Evolutionary conservation across 2,329 filamentous ascomycete genomes (phyloP).

Genomic region (Chaetomiaceae sp.): DNA sequence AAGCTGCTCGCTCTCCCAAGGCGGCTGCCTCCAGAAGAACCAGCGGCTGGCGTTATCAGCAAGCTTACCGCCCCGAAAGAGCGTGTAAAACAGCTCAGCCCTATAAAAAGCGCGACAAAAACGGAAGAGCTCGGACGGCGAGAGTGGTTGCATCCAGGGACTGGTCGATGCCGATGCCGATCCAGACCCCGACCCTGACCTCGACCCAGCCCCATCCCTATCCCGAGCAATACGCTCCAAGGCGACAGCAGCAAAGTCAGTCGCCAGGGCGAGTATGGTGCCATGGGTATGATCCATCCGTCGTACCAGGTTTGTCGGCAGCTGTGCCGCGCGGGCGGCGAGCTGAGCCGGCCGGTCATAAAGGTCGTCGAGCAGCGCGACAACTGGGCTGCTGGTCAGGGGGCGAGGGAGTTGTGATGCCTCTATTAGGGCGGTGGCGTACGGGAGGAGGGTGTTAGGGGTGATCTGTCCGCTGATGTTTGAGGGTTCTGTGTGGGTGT

Average conservation of each 20-base stretch:
- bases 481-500: neutral
- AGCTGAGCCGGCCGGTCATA: neutral
- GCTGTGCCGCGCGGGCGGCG: neutral
- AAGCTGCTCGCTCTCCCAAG: constrained; percentile 1
- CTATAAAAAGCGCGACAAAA: neutral
- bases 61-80: neutral
- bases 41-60: neutral
- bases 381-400: neutral
- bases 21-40: neutral
- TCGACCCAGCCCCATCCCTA: neutral
- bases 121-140: neutral
- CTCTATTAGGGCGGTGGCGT: neutral
- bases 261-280: neutral
- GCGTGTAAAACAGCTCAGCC: neutral
- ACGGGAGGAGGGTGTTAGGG: neutral
- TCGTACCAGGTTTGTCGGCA: neutral
- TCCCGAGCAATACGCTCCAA: neutral
- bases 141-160: neutral
- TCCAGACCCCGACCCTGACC: too few relatives aligned
- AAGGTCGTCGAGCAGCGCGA: neutral
- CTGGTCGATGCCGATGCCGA: neutral
- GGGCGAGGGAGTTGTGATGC: neutral
- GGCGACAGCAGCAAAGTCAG: neutral
- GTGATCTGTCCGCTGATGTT: neutral
- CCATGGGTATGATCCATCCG: neutral